Conservation (phyloP, 2,329 filamentous ascomycete species). For the Fusarium nygamai region DNA sequence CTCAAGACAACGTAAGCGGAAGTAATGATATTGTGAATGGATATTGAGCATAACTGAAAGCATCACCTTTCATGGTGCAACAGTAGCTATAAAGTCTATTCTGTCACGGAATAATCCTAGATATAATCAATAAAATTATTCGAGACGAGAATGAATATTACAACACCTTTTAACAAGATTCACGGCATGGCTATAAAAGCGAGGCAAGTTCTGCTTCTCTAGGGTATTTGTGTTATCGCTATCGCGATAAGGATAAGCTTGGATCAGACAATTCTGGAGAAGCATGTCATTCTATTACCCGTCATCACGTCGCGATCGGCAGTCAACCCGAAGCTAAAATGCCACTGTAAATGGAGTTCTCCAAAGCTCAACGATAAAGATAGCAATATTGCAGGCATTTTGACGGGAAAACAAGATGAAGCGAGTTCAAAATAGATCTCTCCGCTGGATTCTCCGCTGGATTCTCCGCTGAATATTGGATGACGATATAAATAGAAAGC, state of each 20-base stretch:
- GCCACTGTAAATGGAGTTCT: not conserved
- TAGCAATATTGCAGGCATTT: not conserved
- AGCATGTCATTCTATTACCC: not conserved
- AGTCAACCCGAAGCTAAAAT: not conserved
- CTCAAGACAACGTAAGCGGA: too few relatives aligned
- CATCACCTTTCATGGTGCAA: too few relatives aligned
- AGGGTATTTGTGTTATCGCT: not conserved
- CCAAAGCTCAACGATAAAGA: not conserved
- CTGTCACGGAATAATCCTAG: too few relatives aligned
- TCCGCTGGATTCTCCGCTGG: too few relatives aligned
- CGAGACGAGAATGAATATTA: too few relatives aligned
- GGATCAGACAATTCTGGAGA: not conserved
- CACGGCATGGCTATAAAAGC: too few relatives aligned
- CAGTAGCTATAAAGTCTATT: too few relatives aligned
- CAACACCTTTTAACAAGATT: too few relatives aligned
- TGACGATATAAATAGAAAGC: not conserved
- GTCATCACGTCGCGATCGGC: not conserved
- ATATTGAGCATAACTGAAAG: too few relatives aligned
- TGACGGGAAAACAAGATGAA: not conserved
- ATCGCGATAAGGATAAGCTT: not conserved
- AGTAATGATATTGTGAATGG: too few relatives aligned
- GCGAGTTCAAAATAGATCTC: not conserved
- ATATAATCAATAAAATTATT: too few relatives aligned
- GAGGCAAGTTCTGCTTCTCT: fast-evolving
- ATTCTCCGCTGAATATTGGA: not conserved